Evolutionary conservation across 2,329 filamentous ascomycete species (phyloP).

Genomic region (Aureobasidium pullulans): DNA sequence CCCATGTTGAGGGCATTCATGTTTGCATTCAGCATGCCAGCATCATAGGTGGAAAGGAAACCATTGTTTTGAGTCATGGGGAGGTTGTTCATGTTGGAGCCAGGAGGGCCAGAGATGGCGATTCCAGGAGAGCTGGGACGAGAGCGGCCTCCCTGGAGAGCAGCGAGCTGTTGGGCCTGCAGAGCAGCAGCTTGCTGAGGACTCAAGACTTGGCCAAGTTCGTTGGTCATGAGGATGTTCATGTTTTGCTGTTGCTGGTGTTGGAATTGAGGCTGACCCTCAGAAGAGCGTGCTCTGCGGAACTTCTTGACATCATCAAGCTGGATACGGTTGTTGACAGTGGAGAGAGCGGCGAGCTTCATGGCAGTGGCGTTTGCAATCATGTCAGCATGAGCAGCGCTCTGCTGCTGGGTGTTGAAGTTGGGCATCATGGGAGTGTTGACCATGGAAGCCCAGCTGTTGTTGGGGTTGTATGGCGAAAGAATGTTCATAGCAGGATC

Average conservation of each 20-base stretch:
- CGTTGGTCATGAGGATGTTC: conserved; percentile 83
- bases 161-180: conserved; percentile 71
- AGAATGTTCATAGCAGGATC: conserved; percentile 63
- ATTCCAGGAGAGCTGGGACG: conserved; percentile 85
- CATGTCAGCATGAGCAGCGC: conserved; percentile 80
- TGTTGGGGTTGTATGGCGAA: conserved; percentile 75
- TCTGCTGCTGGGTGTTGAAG: conserved; percentile 55
- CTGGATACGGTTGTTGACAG: conserved; percentile 96
- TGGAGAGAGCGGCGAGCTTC: conserved; percentile 94
- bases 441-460: conserved; percentile 97
- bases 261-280: conserved; percentile 54
- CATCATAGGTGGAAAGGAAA: conserved; percentile 82
- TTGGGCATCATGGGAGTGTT: conserved; percentile 93
- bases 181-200: conserved; percentile 44
- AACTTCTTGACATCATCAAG: conserved; percentile 96
- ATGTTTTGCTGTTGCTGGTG: conserved; percentile 45
- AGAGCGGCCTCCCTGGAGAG: conserved; percentile 67
- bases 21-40: conserved; percentile 59
- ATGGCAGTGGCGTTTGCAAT: conserved; percentile 97
- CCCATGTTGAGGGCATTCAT: conserved; percentile 63
- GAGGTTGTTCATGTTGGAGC: conserved; percentile 48
- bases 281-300: conserved; percentile 81
- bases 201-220: conserved; percentile 79
- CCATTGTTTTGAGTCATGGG: conserved; percentile 90
- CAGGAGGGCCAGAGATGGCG: conserved; percentile 62